A percentile compares a stretch with the other conserved stretches of the same genome.
Conservation (phyloP, 176 grass and related monocot species). For the Echinochloa phyllopogon region DNA sequence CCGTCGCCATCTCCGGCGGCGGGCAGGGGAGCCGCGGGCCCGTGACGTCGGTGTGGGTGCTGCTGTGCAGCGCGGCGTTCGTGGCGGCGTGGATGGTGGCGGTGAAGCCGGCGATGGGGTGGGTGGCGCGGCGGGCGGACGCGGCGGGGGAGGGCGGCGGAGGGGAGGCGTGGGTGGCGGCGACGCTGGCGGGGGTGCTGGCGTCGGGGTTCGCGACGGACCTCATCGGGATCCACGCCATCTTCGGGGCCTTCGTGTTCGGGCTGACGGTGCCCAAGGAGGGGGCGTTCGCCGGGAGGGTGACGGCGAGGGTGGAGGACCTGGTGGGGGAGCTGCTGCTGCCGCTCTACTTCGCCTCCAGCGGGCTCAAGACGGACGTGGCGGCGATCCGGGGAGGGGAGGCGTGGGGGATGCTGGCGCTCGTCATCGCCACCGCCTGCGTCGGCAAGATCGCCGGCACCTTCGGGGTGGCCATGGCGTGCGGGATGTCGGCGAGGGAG, state of each 20-base stretch:
- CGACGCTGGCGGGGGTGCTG: constrained; percentile 59
- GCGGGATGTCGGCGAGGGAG: constrained; percentile 64
- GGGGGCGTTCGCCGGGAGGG: constrained; percentile 58
- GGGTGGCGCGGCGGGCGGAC: constrained; percentile 65
- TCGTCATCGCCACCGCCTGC: constrained; percentile 67
- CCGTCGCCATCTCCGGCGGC: constrained; percentile 67
- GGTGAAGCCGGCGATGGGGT: constrained; percentile 63
- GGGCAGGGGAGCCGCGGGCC: constrained; percentile 47
- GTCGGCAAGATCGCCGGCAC: constrained; percentile 63
- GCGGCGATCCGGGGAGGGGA: constrained; percentile 60
- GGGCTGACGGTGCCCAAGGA: constrained; percentile 77
- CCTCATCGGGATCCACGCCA: constrained; percentile 86
- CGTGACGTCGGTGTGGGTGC: constrained; percentile 60
- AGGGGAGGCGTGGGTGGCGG: constrained; percentile 57
- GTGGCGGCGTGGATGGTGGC: constrained; percentile 48
- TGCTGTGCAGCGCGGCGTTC: constrained; percentile 70
- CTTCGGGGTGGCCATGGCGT: constrained; percentile 67
- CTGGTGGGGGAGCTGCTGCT: constrained; percentile 70
- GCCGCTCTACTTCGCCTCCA: constrained; percentile 83
- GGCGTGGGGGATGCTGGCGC: constrained; percentile 62
- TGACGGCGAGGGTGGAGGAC: constrained; percentile 85
- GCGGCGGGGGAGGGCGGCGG: constrained; percentile 23
- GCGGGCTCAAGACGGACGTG: constrained; percentile 86
- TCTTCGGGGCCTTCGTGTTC: constrained; percentile 92
- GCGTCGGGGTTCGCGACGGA: constrained; percentile 70